Conservation (phyloP, 108 stramenopile genomes). For the Nitzschia palea region DNA sequence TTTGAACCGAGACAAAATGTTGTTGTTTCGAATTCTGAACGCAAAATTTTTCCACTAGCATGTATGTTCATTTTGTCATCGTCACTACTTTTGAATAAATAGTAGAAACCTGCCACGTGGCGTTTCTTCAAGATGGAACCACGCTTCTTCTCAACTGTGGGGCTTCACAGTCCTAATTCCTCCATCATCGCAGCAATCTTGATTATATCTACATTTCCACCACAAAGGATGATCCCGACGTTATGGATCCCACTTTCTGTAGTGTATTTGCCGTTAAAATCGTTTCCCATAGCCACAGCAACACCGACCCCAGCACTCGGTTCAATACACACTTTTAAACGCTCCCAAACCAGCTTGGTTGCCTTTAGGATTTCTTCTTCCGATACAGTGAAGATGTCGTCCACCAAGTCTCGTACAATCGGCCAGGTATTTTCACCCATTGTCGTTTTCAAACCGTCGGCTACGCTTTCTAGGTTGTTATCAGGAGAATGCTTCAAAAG, state of each 20-base stretch:
- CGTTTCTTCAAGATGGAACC: too few species aligned
- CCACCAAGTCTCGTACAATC: conserved; percentile 46
- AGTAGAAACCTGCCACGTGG: too few species aligned
- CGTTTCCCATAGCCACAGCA: conserved; percentile 51
- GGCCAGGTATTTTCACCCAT: conserved; percentile 59
- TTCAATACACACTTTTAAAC: conserved; percentile 43
- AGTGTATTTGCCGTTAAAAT: conserved; percentile 33
- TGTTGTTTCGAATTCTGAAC: too few species aligned
- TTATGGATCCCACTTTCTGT: conserved; percentile 31
- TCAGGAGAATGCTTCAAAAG: conserved; percentile 34
- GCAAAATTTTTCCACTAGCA: too few species aligned
- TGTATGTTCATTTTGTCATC: too few species aligned
- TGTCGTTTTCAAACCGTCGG: conserved; percentile 61
- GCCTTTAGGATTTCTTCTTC: conserved; percentile 56
- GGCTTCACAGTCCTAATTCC: conserved; percentile 9
- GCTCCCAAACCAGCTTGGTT: conserved; percentile 39
- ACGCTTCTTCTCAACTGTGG: too few species aligned
- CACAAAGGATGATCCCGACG: conserved; percentile 53
- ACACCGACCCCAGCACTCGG: conserved; percentile 61
- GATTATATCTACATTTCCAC: conserved; percentile 62
- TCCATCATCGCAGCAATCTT: conserved; percentile 25
- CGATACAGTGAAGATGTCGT: conserved; percentile 59
- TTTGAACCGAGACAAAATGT: too few species aligned
- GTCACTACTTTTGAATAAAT: too few species aligned
- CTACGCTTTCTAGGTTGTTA: conserved; percentile 52